Conservation (phyloP, 78 protist genomes). For the Guillardia theta region DNA sequence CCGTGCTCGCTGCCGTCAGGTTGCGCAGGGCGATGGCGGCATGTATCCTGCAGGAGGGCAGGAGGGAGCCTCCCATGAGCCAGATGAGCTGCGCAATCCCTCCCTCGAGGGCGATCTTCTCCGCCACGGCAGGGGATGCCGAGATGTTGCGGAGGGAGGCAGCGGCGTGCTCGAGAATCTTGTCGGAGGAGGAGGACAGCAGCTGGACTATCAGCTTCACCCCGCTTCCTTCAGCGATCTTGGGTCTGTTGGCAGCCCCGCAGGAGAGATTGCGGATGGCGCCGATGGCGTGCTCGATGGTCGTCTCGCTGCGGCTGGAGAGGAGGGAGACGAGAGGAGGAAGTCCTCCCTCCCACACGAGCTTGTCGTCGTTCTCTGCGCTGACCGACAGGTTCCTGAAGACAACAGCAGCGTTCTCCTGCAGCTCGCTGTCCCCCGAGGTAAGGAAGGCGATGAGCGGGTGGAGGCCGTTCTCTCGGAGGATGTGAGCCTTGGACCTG, state of each 20-base stretch:
- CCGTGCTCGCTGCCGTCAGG: conserved; percentile 39
- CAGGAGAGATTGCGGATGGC: conserved; percentile 35
- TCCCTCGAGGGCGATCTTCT: conserved; percentile 9
- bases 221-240: conserved; percentile 31
- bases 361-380: conserved; percentile 38
- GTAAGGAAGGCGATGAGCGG: not conserved
- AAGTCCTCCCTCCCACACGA: conserved; percentile 41
- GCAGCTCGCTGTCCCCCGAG: conserved; percentile 9
- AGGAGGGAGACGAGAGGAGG: not conserved
- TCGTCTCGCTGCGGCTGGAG: not conserved
- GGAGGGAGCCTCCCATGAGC: conserved; percentile 3
- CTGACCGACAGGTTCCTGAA: conserved; percentile 21
- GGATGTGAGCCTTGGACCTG: not conserved
- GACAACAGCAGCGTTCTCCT: conserved; percentile 45
- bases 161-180: not conserved
- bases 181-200: not conserved
- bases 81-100: conserved; percentile 43
- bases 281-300: conserved; percentile 24
- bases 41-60: not conserved
- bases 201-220: not conserved
- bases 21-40: conserved; percentile 42
- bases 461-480: conserved; percentile 32
- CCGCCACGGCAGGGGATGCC: not conserved
- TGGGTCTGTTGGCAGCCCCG: conserved; percentile 29
- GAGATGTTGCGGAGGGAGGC: conserved; percentile 24